phyloP scores from a whole-genome alignment of 768 basidiomycete genomes.

The Rhizopogon roseolus region DNA sequence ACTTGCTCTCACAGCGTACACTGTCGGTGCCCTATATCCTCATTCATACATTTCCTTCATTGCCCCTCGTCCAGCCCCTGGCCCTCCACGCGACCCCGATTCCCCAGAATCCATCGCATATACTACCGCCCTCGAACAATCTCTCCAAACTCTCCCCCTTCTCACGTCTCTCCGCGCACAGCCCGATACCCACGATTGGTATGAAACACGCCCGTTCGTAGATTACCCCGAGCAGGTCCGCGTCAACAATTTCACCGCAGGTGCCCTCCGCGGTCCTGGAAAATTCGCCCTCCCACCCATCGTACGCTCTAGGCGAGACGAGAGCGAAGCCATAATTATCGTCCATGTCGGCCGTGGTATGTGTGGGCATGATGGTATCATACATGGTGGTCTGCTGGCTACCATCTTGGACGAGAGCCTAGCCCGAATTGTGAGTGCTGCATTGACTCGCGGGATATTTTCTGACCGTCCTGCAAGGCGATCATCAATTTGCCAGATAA shows the following conservation, averaged over 20 bases:
- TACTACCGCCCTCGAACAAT: conserved; percentile 56
- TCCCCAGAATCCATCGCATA: conserved; percentile 56
- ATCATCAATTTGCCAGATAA: conserved; percentile 81
- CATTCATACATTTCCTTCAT: conserved; percentile 62
- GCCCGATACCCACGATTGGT: conserved; percentile 58
- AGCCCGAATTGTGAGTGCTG: conserved; percentile 63
- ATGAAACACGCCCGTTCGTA: conserved; percentile 72
- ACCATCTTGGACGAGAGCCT: conserved; percentile 86
- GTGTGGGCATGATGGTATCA: conserved; percentile 92
- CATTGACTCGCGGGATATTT: not conserved
- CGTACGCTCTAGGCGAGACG: conserved; percentile 69
- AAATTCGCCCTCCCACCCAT: conserved; percentile 79
- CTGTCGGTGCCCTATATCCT: conserved; percentile 64
- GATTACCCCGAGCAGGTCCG: conserved; percentile 65
- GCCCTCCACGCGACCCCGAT: conserved; percentile 50
- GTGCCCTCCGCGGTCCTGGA: conserved; percentile 83
- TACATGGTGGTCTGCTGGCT: conserved; percentile 90
- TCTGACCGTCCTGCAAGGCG: conserved; percentile 45
- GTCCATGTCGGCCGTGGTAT: conserved; percentile 82
- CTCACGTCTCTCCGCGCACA: conserved; percentile 48
- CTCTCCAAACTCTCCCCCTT: conserved; percentile 60
- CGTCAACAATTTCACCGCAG: conserved; percentile 81
- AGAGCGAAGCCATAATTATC: conserved; percentile 65
- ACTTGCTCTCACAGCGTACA: conserved; percentile 31
- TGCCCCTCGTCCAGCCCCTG: conserved; percentile 73